Conservation (phyloP, 2,329 filamentous ascomycete species). For the Fusarium sp. region DNA sequence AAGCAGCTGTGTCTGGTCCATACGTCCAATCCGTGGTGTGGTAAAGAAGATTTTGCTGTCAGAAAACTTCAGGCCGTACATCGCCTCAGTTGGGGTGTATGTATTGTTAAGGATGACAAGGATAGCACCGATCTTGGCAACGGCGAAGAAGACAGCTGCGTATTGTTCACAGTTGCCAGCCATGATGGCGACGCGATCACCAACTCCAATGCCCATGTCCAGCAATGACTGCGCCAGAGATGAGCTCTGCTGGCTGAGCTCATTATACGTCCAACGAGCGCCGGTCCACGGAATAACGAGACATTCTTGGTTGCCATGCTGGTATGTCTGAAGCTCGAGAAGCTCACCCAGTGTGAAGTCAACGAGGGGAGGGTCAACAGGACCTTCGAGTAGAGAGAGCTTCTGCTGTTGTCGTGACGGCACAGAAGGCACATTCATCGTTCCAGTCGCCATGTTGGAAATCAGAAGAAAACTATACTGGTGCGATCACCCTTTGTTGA, state of each 20-base stretch:
- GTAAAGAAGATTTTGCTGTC: constrained; percentile 81
- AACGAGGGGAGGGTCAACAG: constrained; percentile 75
- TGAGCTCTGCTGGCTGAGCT: constrained; percentile 72
- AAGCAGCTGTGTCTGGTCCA: constrained; percentile 73
- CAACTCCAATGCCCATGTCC: constrained; percentile 74
- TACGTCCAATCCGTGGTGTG: constrained; percentile 74
- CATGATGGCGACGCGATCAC: constrained; percentile 81
- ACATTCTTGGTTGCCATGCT: constrained; percentile 75
- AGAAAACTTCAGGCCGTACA: constrained; percentile 78
- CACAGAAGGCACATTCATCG: constrained; percentile 48
- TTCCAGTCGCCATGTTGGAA: constrained; percentile 50
- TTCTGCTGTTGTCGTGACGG: constrained; percentile 53
- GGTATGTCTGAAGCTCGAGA: constrained; percentile 76
- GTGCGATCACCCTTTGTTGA: neutral
- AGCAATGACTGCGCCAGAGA: constrained; percentile 75
- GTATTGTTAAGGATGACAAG: constrained; percentile 87
- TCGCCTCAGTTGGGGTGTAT: constrained; percentile 79
- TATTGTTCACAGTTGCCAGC: constrained; percentile 86
- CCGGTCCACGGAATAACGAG: constrained; percentile 82
- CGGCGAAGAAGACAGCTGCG: constrained; percentile 80
- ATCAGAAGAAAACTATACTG: constrained; percentile 8
- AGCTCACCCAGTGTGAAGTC: constrained; percentile 80
- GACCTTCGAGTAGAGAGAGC: constrained; percentile 75
- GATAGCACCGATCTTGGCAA: constrained; percentile 74
- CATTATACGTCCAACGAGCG: constrained; percentile 78